Evolutionary conservation across 1,284 basidiomycete species (phyloP).

Genomic region (Ganoderma meredithae): DNA sequence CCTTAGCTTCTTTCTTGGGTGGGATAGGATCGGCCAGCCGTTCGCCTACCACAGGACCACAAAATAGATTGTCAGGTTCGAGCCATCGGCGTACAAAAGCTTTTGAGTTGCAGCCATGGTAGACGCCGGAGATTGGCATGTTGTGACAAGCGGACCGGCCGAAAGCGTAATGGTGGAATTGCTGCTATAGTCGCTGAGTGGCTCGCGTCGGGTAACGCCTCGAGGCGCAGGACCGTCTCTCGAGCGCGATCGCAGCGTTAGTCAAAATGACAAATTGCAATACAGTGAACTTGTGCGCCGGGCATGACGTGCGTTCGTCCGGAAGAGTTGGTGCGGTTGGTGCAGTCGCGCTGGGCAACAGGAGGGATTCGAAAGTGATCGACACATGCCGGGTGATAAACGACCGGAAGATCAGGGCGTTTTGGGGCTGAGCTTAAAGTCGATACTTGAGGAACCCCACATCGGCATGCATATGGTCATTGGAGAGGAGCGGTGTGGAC

Average conservation of each 20-base stretch:
- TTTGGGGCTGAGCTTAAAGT: background rate
- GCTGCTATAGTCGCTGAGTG: background rate
- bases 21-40: background rate
- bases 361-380: background rate
- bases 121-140: background rate
- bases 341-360: background rate
- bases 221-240: background rate
- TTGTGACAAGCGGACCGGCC: background rate
- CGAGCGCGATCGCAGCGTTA: conserved; percentile 1
- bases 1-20: background rate
- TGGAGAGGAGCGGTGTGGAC: background rate
- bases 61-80: background rate
- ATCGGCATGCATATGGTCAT: background rate
- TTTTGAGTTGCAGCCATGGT: background rate
- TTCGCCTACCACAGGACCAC: background rate
- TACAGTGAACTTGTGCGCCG: background rate
- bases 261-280: conserved; percentile 12
- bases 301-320: background rate
- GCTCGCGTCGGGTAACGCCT: background rate
- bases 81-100: background rate
- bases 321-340: background rate
- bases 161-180: background rate
- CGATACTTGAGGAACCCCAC: background rate
- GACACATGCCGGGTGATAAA: background rate
- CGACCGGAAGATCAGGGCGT: background rate